Base-by-base conservation (phyloP, 345 rosid species). In the Populus nigra region DNA sequence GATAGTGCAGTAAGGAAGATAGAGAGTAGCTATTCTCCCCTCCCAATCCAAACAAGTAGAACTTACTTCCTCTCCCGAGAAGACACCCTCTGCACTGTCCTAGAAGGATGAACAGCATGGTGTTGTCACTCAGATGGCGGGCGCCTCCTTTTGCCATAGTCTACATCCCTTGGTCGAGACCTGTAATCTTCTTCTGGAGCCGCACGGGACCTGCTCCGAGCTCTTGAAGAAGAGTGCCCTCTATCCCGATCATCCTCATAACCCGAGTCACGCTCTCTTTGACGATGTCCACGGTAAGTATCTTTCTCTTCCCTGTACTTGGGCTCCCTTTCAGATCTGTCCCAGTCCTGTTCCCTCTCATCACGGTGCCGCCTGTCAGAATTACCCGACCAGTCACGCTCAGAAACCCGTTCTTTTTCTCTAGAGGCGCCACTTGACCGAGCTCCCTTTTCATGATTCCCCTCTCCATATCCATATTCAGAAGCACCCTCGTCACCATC, bases 401-500 rank as follows among this genome's bases (percentile, higher is more conserved):
- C 94, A 17, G 94, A 74, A 77, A 55, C 72, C 41, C 90, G 84
- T 74, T 92, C 93, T 82, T 89, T 92, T 22, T 90, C 93, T 68
- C 91, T 82, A 29, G 90, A 68, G 36, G 84, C 87, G 71, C 80
- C 86, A 71, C 83, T 83, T 25, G 92, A 85, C 80, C 90, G 84
- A 9, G 69, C 86, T 72, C 90, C 93, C 80, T 89, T 92, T 79
- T 92, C 97, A 70, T 88, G 90, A 78, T 69, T 92, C 49, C 80
- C 93, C 84, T 92, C 95, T 77, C 92, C 95, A 43, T 88, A 91
- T 16, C 93, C 93, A 88, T 92, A 86, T 66, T 92, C 97, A 86
- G 94, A 92, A 69, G 89, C 92, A 79, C 92, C 95, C 69, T 92
- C 97, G 80, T 92, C 97, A 73, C 90, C 93, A 55, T 92, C 97